Base-by-base conservation (phyloP, 176 grass and related monocot genomes). In the Oryza punctata region DNA sequence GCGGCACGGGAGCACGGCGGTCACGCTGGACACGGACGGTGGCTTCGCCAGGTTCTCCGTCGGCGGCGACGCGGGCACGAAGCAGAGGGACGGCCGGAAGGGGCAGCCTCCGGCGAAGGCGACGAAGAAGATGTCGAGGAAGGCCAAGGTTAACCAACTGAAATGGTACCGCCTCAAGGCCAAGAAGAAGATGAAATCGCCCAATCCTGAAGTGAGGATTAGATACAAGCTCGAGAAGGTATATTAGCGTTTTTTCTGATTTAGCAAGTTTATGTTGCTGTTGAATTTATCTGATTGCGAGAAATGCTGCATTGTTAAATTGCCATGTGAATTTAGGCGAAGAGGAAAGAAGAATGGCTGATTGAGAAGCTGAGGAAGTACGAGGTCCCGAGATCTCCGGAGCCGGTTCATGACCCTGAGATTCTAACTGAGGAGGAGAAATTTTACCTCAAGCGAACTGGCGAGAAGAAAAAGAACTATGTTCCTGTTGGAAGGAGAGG, bases 291-390 rank as follows among this genome's bases (percentile, higher is more conserved):
- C 23, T 52, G 7, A 32, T 60, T 43, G n/a, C 26, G 24, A 61
- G 46, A 30, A 61, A 57, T 90, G 69, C 12, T 61, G 10, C 13
- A 25, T 3, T 81, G 14, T 65, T 18, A 65, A 67, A 44, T 70
- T 29, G 4, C 18, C 5, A 11, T 35, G 19, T 35, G 45, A n/a
- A 72, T 94, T 50, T 61, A 90, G 90, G 94, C 91, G 12, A 96
- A 93, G 85, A 89, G 91, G 78, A 96, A 96, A 81, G 94, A 96
- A 71, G 91, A 87, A 75, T 96, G 91, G 94, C 18, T 96, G 63
- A 96, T 93, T 67, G 94, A 96, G 66, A 96, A 96, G 44, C 77
- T 93, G 59, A 89, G 94, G 69, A 96, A 93, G 76, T 96, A 96
- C 4, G 94, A 96, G 28, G 7, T 86, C 37, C 84, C 67, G 1